Evolutionary conservation across 257 asterid species (phyloP).

Genomic region (Capsicum rhomboideum): DNA sequence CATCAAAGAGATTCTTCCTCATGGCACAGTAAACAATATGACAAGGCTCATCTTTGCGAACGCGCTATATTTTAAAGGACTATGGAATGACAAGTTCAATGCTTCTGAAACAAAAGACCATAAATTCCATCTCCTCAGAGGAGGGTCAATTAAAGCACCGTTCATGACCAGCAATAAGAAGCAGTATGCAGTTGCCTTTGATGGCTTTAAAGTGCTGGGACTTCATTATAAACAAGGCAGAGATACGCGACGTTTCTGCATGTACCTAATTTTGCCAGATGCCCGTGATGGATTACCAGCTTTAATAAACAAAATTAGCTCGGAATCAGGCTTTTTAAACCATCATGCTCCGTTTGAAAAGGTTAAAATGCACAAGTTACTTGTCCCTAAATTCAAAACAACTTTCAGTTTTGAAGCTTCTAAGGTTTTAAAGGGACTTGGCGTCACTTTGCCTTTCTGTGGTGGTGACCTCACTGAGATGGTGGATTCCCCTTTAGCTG

Average conservation of each 20-base stretch:
- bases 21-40: constrained; percentile 1
- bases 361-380: constrained; percentile 10
- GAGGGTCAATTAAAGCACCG: constrained; percentile 13
- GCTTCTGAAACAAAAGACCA: constrained; percentile 12
- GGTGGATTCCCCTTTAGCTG: constrained; percentile 11
- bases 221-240: constrained; percentile 19
- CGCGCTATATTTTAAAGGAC: constrained; percentile 25
- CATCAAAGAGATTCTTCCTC: constrained; percentile 21
- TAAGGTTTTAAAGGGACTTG: constrained; percentile 12
- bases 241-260: constrained; percentile 18
- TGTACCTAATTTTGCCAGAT: constrained; percentile 23
- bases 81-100: constrained; percentile 19
- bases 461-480: constrained; percentile 19
- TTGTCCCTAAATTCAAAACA: constrained; percentile 23
- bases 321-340: constrained; percentile 19
- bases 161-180: constrained; percentile 22
- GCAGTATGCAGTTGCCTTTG: constrained; percentile 5
- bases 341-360: constrained; percentile 3
- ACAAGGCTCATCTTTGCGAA: constrained; percentile 23
- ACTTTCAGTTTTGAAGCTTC: constrained; percentile 32
- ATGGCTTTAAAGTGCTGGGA: constrained; percentile 19
- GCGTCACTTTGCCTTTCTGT: constrained; percentile 18
- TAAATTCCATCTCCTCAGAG: constrained; percentile 14
- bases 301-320: constrained; percentile 4
- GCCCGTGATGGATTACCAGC: constrained; percentile 18